Percentiles rank a stretch among this genome's conserved stretches.
Conservation (phyloP, 2,329 filamentous ascomycete species). For the Epichloe coenophiala region DNA sequence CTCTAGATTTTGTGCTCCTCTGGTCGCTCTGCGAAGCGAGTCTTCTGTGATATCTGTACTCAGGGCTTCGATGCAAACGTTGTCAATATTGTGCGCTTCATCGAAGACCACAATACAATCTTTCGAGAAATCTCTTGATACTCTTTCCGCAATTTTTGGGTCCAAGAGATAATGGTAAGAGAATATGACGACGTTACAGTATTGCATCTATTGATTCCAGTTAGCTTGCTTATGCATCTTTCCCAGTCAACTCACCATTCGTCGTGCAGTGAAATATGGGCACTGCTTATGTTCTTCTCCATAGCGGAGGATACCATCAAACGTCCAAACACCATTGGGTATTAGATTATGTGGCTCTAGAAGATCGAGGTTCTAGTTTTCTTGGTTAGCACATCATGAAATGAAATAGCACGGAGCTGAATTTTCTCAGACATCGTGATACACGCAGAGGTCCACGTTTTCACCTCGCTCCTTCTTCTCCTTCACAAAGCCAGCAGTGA, state of each 20-base stretch:
- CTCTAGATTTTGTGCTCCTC: slow-evolving; percentile 83
- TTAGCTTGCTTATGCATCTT: slow-evolving; percentile 4
- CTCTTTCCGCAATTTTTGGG: slow-evolving; percentile 91
- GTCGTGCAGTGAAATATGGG: slow-evolving; percentile 87
- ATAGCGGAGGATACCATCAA: slow-evolving; percentile 78
- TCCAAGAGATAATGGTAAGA: slow-evolving; percentile 97
- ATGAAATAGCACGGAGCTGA: background rate
- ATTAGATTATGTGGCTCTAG: slow-evolving; percentile 91
- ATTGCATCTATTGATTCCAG: slow-evolving; percentile 59
- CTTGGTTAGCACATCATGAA: background rate
- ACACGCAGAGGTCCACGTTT: slow-evolving; percentile 85
- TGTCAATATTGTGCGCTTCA: slow-evolving; percentile 98
- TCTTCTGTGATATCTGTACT: slow-evolving; percentile 97
- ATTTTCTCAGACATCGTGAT: slow-evolving; percentile 60
- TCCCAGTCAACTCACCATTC: slow-evolving; percentile 54
- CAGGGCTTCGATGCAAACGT: slow-evolving; percentile 94
- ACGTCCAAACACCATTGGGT: slow-evolving; percentile 88
- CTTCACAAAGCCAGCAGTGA: slow-evolving; percentile 93
- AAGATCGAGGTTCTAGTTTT: slow-evolving; percentile 67
- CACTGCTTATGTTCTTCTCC: slow-evolving; percentile 95
- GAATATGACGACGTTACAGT: slow-evolving; percentile 98
- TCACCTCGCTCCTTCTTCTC: slow-evolving; percentile 95
- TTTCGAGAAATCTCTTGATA: slow-evolving; percentile 90
- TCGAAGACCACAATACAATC: slow-evolving; percentile 98
- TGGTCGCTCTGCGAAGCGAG: slow-evolving; percentile 76